Evolutionary conservation across 768 basidiomycete genomes (phyloP).

Genomic region (Collybiopsis luxurians): DNA sequence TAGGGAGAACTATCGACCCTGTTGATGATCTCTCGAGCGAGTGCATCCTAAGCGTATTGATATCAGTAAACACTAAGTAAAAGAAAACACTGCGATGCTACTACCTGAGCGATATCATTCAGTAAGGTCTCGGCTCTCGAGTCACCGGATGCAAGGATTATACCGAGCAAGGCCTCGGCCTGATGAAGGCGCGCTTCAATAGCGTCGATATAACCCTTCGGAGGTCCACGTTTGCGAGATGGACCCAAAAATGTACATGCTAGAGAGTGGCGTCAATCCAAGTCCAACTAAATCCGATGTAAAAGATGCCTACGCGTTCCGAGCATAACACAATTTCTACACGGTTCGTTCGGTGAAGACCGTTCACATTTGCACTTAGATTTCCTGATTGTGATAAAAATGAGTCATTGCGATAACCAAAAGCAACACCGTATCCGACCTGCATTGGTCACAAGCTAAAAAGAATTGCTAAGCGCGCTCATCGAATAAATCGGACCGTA

Average conservation of each 20-base stretch:
- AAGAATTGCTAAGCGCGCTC: no score
- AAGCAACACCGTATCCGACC: no score
- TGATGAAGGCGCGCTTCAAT: conserved; percentile 91
- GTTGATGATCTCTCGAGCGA: conserved; percentile 72
- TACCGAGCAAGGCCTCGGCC: conserved; percentile 85
- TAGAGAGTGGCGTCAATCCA: conserved; percentile 20
- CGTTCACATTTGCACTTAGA: conserved; percentile 90
- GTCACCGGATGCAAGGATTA: conserved; percentile 58
- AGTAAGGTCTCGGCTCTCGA: conserved; percentile 42
- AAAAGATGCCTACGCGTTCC: conserved; percentile 54
- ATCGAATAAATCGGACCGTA: conserved; percentile 1
- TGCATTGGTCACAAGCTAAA: conserved; percentile 83
- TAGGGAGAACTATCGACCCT: conserved; percentile 83
- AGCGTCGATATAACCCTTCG: conserved; percentile 94
- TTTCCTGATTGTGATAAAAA: conserved; percentile 54
- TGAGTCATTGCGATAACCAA: no score
- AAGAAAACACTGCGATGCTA: background rate
- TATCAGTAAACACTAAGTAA: background rate
- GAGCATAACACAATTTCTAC: conserved; percentile 74
- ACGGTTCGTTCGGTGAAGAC: conserved; percentile 53
- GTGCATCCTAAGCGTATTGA: conserved; percentile 51
- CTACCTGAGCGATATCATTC: conserved; percentile 49
- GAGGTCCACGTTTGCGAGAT: conserved; percentile 80
- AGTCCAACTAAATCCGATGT: background rate
- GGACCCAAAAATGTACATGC: conserved; percentile 79